Conservation (phyloP, 257 asterid genomes). For the Verbascum thapsus region DNA sequence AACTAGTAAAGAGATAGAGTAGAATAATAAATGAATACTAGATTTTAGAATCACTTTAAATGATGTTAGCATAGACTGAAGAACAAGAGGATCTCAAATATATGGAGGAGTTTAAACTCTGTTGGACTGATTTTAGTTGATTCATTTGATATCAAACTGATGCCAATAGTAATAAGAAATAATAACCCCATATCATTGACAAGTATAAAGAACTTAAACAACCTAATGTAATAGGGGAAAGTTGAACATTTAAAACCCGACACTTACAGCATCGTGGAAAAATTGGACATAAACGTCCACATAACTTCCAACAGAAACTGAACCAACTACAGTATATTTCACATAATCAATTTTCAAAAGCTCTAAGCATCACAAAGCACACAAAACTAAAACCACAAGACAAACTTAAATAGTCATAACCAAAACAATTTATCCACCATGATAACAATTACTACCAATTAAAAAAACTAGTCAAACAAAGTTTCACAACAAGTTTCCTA, state of each 20-base stretch:
- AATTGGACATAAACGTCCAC: too few species aligned
- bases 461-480: slow-evolving; percentile 3
- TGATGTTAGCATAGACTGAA: too few species aligned
- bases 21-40: too few species aligned
- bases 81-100: too few species aligned
- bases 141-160: slow-evolving; percentile 11
- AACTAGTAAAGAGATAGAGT: too few species aligned
- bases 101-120: background rate
- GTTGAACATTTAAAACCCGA: background rate
- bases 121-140: slow-evolving; percentile 1
- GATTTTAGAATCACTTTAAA: too few species aligned
- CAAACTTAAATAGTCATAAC: slow-evolving; percentile 14
- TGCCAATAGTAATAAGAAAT: background rate
- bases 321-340: background rate
- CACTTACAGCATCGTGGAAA: too few species aligned
- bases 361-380: background rate
- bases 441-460: background rate
- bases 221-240: too few species aligned
- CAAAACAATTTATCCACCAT: background rate
- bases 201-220: too few species aligned
- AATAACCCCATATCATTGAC: background rate
- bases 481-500: background rate
- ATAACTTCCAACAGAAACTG: too few species aligned
- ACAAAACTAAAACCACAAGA: background rate
- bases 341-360: background rate